Conservation (phyloP, 1,284 basidiomycete genomes). For the Calocybe gambosa region DNA sequence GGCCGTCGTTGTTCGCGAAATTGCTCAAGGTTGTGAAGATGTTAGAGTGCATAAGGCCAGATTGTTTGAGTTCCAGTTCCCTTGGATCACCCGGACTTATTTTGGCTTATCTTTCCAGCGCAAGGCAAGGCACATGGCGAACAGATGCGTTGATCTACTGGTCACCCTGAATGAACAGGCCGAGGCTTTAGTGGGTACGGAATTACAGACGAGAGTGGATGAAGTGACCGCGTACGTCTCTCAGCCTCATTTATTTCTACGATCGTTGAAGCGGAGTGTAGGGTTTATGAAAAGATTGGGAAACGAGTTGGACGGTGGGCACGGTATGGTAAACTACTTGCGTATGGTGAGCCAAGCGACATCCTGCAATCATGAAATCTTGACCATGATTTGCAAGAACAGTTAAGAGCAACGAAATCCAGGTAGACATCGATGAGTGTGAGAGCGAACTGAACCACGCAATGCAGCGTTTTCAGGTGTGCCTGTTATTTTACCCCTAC, state of each 20-base stretch:
- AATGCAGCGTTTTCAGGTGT: constrained; percentile 36
- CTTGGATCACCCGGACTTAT: background rate
- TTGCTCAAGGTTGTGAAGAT: constrained; percentile 35
- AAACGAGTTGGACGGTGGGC: constrained; percentile 32
- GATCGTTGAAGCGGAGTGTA: constrained; percentile 15
- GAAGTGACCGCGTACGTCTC: constrained; percentile 36
- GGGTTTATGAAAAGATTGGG: constrained; percentile 33
- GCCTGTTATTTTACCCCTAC: constrained; percentile 6
- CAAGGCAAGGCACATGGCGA: constrained; percentile 33
- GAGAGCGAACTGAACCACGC: constrained; percentile 34
- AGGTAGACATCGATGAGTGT: constrained; percentile 35
- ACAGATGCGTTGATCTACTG: constrained; percentile 35
- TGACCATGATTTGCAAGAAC: constrained; percentile 6
- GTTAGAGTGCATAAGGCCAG: constrained; percentile 41
- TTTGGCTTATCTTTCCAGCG: constrained; percentile 22
- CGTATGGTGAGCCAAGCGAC: constrained; percentile 29
- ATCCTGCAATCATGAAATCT: background rate
- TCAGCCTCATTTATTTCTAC: background rate
- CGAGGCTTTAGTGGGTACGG: constrained; percentile 30
- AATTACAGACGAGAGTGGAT: constrained; percentile 34
- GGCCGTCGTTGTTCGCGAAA: constrained; percentile 34
- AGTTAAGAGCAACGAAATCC: constrained; percentile 44
- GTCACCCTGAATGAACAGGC: constrained; percentile 33
- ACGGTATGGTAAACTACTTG: constrained; percentile 27
- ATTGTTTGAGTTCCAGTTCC: constrained; percentile 1